phyloP scores from a whole-genome alignment of 768 basidiomycete species.

The Tephrocybe sp. region DNA sequence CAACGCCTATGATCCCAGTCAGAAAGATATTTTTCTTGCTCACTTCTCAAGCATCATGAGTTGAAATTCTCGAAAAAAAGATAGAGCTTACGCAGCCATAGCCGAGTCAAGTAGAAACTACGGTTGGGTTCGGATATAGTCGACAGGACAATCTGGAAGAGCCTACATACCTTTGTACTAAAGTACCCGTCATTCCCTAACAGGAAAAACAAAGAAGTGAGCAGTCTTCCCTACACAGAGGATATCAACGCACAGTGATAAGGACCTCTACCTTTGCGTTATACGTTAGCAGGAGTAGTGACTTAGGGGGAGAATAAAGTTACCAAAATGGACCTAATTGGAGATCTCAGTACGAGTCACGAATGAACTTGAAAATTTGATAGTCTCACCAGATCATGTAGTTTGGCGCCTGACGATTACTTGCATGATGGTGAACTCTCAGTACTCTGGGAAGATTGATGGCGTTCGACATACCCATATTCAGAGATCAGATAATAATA shows the following conservation, averaged over 20 bases:
- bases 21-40: slow-evolving; percentile 3
- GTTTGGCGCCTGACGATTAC: not conserved
- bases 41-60: not conserved
- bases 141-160: too few relatives aligned
- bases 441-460: not conserved
- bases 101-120: not conserved
- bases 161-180: slow-evolving; percentile 6
- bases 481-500: slow-evolving; percentile 8
- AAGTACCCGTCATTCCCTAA: slow-evolving; percentile 3
- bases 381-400: not conserved
- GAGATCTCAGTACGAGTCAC: too few relatives aligned
- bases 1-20: not conserved
- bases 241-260: slow-evolving; percentile 5
- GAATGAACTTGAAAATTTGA: too few relatives aligned
- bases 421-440: not conserved
- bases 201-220: not conserved
- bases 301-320: not conserved
- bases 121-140: not conserved
- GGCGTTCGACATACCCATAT: slow-evolving; percentile 1
- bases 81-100: not conserved
- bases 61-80: not conserved
- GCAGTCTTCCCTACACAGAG: not conserved
- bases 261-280: slow-evolving; percentile 4
- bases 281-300: not conserved
- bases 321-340: slow-evolving; percentile 9